A percentile compares a stretch with the other conserved stretches of the same genome.
Conservation (phyloP, 129 eudicot genomes). For the Apium graveolens region DNA sequence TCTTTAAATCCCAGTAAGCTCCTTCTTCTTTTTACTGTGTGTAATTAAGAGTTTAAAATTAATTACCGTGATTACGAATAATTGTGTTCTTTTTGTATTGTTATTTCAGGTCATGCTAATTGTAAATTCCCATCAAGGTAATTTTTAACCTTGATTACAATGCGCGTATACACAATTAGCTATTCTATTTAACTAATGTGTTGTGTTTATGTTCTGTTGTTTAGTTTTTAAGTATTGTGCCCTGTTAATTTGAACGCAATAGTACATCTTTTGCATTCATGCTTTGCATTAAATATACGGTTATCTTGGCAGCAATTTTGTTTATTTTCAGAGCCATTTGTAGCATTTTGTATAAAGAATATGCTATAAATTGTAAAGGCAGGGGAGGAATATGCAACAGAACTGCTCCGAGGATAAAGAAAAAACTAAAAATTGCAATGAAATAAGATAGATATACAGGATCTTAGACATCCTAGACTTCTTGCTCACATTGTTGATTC, state of each 20-base stretch:
- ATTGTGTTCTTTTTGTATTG: constrained; percentile 4
- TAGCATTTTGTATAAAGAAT: too few relatives aligned
- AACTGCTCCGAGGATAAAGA: too few relatives aligned
- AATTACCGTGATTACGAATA: neutral
- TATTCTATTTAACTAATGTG: neutral
- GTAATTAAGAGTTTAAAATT: neutral
- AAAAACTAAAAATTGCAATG: too few relatives aligned
- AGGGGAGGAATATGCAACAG: too few relatives aligned
- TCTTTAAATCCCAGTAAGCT: constrained; percentile 65
- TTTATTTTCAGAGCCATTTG: too few relatives aligned
- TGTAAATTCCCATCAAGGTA: constrained; percentile 94
- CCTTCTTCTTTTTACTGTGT: neutral
- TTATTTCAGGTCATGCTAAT: constrained; percentile 51
- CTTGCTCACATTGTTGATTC: too few relatives aligned
- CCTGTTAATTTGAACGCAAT: too few relatives aligned
- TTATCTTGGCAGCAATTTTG: neutral
- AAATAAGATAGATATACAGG: too few relatives aligned
- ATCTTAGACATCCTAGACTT: too few relatives aligned
- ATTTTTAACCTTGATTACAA: neutral
- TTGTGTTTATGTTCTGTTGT: neutral
- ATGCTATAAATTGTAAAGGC: too few relatives aligned
- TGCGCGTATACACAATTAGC: neutral
- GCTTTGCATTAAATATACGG: neutral
- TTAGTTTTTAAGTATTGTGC: neutral
- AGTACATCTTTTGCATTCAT: neutral